Evolutionary conservation across 2,329 filamentous ascomycete species (phyloP).

Genomic region (Trichoderma atroviride): DNA sequence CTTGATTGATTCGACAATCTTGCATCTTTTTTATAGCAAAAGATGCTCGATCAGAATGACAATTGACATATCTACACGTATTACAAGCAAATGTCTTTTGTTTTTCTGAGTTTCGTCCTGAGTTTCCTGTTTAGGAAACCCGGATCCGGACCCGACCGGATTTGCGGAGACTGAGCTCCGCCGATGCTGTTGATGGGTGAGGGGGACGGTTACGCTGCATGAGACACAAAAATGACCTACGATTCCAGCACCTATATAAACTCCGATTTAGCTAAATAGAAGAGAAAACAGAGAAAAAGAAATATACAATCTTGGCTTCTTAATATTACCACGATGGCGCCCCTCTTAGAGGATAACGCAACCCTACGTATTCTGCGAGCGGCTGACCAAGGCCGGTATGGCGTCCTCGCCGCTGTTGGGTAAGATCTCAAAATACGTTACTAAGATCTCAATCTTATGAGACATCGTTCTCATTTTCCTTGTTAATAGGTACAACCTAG

Average conservation of each 20-base stretch:
- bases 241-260: background rate
- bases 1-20: background rate
- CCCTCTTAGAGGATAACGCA: background rate
- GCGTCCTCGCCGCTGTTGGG: slow-evolving; percentile 22
- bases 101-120: too few relatives aligned
- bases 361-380: slow-evolving; percentile 11
- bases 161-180: background rate
- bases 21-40: background rate
- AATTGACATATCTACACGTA: background rate
- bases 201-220: background rate
- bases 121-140: background rate
- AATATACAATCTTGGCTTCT: background rate
- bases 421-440: background rate
- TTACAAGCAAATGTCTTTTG: background rate
- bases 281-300: background rate
- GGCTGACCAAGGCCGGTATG: slow-evolving; percentile 14
- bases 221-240: background rate
- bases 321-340: background rate
- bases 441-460: background rate
- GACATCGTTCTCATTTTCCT: background rate
- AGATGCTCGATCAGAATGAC: background rate
- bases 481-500: slow-evolving; percentile 44
- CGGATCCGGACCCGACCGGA: background rate
- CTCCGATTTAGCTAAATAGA: background rate
- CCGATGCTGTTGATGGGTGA: background rate